A percentile compares a stretch with the other conserved stretches of the same genome.
These are phyloP conservation scores for Lotus japonicus DNA, from an alignment of 306 rosid genomes.

Conservation along the genomic window DNA sequence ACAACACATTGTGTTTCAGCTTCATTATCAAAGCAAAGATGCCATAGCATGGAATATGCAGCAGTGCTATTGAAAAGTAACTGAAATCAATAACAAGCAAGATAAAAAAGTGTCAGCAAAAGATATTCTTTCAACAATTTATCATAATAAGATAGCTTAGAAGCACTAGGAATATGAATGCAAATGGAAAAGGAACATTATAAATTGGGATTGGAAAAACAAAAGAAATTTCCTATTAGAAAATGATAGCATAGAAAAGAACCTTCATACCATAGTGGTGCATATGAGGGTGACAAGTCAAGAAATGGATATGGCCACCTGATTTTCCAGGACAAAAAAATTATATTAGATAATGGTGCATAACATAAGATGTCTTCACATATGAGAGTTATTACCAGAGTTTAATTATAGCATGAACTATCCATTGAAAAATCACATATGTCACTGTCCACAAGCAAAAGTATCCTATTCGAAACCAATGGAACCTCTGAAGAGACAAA, in stretches of 20 bases:
- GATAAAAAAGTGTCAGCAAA: constrained; percentile 20
- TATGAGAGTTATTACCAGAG: constrained; percentile 50
- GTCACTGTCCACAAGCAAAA: constrained; percentile 82
- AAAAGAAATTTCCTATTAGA: background rate
- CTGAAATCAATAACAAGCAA: constrained; percentile 36
- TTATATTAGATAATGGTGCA: constrained; percentile 2
- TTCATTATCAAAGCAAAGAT: constrained; percentile 66
- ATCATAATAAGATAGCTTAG: background rate
- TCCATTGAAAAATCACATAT: constrained; percentile 82
- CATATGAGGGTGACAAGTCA: constrained; percentile 71
- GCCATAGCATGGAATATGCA: constrained; percentile 95
- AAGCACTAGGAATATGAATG: background rate
- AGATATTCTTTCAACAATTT: background rate
- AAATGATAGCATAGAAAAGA: background rate
- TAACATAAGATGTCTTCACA: background rate
- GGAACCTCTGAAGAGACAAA: constrained; percentile 57
- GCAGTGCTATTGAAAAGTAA: constrained; percentile 73
- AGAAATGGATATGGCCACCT: constrained; percentile 99
- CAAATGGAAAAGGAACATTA: background rate
- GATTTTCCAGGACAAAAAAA: constrained; percentile 20
- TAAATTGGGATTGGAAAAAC: background rate
- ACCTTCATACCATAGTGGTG: constrained; percentile 69
- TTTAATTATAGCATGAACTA: constrained; percentile 65
- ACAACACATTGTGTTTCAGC: constrained; percentile 66
- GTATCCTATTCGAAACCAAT: constrained; percentile 95